These are phyloP conservation scores for Fusarium pseudoanthophilum DNA, from an alignment of 2,329 filamentous ascomycete species.

Conservation along the genomic window DNA sequence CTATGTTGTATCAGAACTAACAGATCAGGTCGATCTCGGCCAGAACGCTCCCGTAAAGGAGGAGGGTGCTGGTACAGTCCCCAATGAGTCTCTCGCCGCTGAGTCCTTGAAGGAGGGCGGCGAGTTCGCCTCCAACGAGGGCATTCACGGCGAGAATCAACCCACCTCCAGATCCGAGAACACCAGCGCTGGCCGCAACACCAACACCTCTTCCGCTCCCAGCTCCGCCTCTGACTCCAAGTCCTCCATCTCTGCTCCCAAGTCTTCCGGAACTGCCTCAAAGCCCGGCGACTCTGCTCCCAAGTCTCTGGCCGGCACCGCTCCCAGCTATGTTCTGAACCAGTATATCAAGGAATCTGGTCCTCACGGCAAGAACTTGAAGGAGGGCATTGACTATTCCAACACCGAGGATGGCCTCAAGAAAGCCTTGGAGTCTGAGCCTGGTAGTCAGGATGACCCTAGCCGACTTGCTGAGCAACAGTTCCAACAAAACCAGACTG, in stretches of 20 bases:
- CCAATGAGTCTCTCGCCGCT: constrained; percentile 78
- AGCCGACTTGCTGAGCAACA: constrained; percentile 57
- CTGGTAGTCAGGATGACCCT: constrained; percentile 61
- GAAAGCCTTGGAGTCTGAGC: constrained; percentile 55
- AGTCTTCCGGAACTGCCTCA: constrained; percentile 1
- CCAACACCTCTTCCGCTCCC: constrained; percentile 1
- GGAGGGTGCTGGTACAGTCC: constrained; percentile 73
- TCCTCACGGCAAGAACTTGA: constrained; percentile 58
- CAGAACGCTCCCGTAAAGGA: constrained; percentile 60
- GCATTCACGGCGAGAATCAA: constrained; percentile 49
- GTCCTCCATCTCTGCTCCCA: background rate
- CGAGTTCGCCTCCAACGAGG: constrained; percentile 68
- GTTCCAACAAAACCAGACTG: constrained; percentile 47
- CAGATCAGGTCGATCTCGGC: constrained; percentile 57
- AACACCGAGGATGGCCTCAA: constrained; percentile 51
- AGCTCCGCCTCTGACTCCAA: constrained; percentile 3
- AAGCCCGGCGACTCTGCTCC: background rate
- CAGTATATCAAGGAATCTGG: constrained; percentile 48
- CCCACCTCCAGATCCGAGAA: constrained; percentile 9
- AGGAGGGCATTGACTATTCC: constrained; percentile 51
- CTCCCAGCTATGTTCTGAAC: constrained; percentile 53
- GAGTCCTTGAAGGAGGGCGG: constrained; percentile 73
- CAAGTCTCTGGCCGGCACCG: constrained; percentile 39
- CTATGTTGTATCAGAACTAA: constrained; percentile 3
- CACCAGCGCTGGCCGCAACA: constrained; percentile 6